phyloP scores from a whole-genome alignment of 2,329 filamentous ascomycete species.

The Botrytis sinoallii region DNA sequence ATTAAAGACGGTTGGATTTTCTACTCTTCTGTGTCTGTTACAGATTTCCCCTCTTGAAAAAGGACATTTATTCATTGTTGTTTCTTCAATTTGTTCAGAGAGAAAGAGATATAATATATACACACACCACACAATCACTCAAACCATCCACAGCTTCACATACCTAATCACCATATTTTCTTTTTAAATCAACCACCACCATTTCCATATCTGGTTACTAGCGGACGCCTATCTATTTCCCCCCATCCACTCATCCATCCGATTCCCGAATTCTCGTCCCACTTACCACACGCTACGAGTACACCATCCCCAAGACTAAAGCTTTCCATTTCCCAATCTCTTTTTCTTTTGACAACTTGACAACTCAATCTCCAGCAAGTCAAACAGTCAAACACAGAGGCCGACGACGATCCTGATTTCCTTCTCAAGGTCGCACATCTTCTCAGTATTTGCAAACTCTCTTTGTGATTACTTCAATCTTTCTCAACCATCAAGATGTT shows the following conservation, averaged over 20 bases:
- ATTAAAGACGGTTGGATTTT: background rate
- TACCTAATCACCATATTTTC: background rate
- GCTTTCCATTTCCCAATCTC: conserved; percentile 1
- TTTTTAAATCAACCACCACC: background rate
- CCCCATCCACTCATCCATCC: conserved; percentile 3
- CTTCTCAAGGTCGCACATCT: conserved; percentile 4
- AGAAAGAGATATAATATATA: background rate
- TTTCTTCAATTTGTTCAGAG: no score
- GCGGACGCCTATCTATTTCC: background rate
- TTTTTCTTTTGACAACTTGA: background rate
- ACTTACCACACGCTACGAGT: conserved; percentile 5
- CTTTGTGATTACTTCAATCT: conserved; percentile 2
- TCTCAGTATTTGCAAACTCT: background rate
- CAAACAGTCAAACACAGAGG: conserved; percentile 15
- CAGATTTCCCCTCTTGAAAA: background rate
- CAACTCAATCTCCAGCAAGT: background rate
- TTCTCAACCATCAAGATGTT: conserved; percentile 36
- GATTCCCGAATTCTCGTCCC: conserved; percentile 1
- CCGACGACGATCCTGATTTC: background rate
- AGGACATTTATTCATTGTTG: no score
- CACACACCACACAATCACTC: background rate
- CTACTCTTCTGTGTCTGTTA: background rate
- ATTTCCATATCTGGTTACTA: background rate
- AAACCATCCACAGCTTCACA: background rate
- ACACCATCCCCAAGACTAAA: background rate